Evolutionary conservation across 805 yeast genomes (phyloP).

Genomic region (Schizosaccharomyces lindneri): DNA sequence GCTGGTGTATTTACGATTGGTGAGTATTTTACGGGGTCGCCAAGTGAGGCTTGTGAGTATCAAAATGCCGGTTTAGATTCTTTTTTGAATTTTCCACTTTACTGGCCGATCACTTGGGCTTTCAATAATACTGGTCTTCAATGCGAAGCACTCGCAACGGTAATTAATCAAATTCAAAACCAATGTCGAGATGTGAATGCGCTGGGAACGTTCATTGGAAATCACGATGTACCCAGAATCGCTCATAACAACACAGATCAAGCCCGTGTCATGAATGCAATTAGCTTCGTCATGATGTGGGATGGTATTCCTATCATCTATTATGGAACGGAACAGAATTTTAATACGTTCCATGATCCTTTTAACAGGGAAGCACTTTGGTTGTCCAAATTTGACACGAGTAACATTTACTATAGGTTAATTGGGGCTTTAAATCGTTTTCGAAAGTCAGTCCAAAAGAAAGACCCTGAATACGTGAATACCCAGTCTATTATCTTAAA

Average conservation of each 20-base stretch:
- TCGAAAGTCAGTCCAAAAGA: background rate
- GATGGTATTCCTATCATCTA: conserved; percentile 5
- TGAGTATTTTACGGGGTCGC: conserved; percentile 1
- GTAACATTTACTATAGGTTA: background rate
- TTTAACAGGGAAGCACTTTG: conserved; percentile 4
- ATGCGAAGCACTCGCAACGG: background rate
- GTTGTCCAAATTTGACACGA: conserved; percentile 2
- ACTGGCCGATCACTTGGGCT: conserved; percentile 1
- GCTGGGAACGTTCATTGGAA: conserved; percentile 4
- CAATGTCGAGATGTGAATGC: background rate
- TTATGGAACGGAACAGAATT: conserved; percentile 4
- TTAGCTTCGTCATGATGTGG: conserved; percentile 1
- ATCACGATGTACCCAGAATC: conserved; percentile 4
- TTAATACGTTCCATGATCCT: conserved; percentile 3
- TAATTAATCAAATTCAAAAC: background rate
- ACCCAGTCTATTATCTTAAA: background rate
- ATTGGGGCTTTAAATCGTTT: background rate
- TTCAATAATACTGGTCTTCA: background rate
- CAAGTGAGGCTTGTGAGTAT: conserved; percentile 1
- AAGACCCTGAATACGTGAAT: background rate
- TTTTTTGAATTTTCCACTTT: conserved; percentile 4
- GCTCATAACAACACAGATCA: conserved; percentile 1
- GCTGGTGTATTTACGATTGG: conserved; percentile 3
- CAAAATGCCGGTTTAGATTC: conserved; percentile 3
- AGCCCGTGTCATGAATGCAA: conserved; percentile 1